These are phyloP conservation scores for Truncatella angustata DNA, from an alignment of 2,329 filamentous ascomycete genomes.

Conservation along the genomic window DNA sequence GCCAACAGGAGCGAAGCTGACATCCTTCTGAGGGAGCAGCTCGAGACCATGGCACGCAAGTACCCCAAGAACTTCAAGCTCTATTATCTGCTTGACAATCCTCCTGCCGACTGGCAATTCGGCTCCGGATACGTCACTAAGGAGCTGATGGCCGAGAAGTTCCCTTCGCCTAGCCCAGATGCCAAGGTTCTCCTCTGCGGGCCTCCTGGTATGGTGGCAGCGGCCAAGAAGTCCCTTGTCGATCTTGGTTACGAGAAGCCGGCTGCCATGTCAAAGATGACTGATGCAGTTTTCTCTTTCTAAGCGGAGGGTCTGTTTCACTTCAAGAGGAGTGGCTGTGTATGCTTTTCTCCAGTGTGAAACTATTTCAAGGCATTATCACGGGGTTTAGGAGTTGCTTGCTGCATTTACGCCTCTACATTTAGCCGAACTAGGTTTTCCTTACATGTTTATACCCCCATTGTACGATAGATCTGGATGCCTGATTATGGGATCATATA, in stretches of 20 bases:
- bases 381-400: not conserved
- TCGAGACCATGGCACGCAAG: slow-evolving; percentile 50
- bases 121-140: slow-evolving; percentile 50
- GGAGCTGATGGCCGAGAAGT: slow-evolving; percentile 45
- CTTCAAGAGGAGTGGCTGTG: not conserved
- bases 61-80: slow-evolving; percentile 55
- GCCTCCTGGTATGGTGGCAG: slow-evolving; percentile 59
- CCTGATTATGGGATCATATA: no score
- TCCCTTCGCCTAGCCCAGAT: slow-evolving; percentile 44
- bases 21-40: slow-evolving; percentile 55
- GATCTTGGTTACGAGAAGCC: slow-evolving; percentile 51
- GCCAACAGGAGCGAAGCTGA: slow-evolving; percentile 58
- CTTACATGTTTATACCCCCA: not conserved
- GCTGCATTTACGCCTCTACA: not conserved
- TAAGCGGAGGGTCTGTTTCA: slow-evolving; percentile 8
- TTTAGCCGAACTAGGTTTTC: not conserved
- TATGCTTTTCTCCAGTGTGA: no score
- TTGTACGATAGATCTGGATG: not conserved
- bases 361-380: no score
- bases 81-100: slow-evolving; percentile 51
- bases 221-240: slow-evolving; percentile 49
- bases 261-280: slow-evolving; percentile 47
- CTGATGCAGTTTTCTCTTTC: slow-evolving; percentile 50
- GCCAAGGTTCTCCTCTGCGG: slow-evolving; percentile 59
- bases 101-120: slow-evolving; percentile 44